Percentiles rank a stretch among this genome's conserved stretches.
These are phyloP conservation scores for Pseudocercospora fijiensis DNA, from an alignment of 2,329 filamentous ascomycete genomes.

Conservation along the genomic window DNA sequence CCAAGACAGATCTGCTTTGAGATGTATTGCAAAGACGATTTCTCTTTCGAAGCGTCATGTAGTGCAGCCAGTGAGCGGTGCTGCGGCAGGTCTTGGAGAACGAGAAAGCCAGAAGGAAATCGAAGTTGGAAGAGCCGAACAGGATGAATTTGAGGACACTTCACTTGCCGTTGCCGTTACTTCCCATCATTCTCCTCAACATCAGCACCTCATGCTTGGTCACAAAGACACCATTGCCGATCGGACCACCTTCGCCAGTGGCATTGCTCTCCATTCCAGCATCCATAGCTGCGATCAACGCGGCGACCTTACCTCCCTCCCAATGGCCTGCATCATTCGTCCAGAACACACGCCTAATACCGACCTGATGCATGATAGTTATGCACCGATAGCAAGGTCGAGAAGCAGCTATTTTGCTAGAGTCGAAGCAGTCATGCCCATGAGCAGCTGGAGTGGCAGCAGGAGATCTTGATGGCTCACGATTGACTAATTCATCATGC, in stretches of 20 bases:
- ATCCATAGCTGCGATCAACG: slow-evolving; percentile 51
- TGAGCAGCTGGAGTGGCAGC: neutral
- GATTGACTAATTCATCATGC: slow-evolving; percentile 49
- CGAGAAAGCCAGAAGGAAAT: neutral
- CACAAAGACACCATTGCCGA: slow-evolving; percentile 46
- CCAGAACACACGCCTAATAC: slow-evolving; percentile 56
- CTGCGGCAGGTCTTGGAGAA: neutral
- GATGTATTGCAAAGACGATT: no score
- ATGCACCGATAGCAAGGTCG: slow-evolving; percentile 56
- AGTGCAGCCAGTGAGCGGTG: no score
- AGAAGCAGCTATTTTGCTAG: slow-evolving; percentile 41
- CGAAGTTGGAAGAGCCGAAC: no score
- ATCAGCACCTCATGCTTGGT: slow-evolving; percentile 56
- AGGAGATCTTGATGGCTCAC: slow-evolving; percentile 22
- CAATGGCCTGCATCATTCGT: slow-evolving; percentile 51
- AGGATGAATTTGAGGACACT: neutral
- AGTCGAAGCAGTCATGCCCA: slow-evolving; percentile 20
- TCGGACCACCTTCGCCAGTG: slow-evolving; percentile 8
- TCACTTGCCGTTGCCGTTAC: neutral
- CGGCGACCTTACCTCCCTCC: slow-evolving; percentile 53
- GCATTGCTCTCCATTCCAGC: slow-evolving; percentile 28
- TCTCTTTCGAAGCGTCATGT: no score
- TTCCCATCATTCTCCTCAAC: slow-evolving; percentile 43
- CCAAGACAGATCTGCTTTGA: no score
- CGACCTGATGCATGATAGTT: slow-evolving; percentile 52